Conservation (phyloP, 495 filamentous ascomycete species). For the Hypoxylon subgilvum region DNA sequence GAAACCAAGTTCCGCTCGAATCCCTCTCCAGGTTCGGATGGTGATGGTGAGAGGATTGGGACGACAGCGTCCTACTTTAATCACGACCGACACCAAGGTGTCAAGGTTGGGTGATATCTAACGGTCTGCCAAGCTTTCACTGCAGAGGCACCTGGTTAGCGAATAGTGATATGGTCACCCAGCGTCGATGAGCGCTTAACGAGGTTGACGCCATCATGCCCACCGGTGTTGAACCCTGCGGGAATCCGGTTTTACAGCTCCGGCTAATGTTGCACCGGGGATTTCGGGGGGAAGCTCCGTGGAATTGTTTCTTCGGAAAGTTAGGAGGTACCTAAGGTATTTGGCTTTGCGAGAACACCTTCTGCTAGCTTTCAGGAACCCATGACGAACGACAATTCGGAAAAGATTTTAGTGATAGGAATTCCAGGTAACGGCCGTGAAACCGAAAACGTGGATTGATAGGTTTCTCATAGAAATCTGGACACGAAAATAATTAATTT, state of each 20-base stretch:
- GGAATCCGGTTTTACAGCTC: conserved; percentile 30
- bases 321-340: not conserved
- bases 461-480: conserved; percentile 6
- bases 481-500: conserved; percentile 11
- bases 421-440: not conserved
- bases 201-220: conserved; percentile 32
- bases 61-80: conserved; percentile 26
- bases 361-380: not conserved
- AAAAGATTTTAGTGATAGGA: not conserved
- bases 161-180: conserved; percentile 5
- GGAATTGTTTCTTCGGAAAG: conserved; percentile 5
- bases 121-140: conserved; percentile 13
- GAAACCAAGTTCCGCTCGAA: conserved; percentile 16
- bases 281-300: conserved; percentile 24
- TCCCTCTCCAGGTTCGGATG: not conserved
- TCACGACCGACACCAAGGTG: conserved; percentile 6
- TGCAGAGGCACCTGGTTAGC: not conserved
- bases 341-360: conserved; percentile 1
- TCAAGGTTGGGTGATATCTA: not conserved
- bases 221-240: conserved; percentile 27
- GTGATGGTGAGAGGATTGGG: not conserved
- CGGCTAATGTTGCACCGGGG: conserved; percentile 31
- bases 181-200: conserved; percentile 8
- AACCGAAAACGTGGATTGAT: not conserved
- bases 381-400: not conserved